A percentile compares a stretch with the other conserved stretches of the same genome.
phyloP scores from a whole-genome alignment of 1,284 basidiomycete species.

The Thecaphora frezii region DNA sequence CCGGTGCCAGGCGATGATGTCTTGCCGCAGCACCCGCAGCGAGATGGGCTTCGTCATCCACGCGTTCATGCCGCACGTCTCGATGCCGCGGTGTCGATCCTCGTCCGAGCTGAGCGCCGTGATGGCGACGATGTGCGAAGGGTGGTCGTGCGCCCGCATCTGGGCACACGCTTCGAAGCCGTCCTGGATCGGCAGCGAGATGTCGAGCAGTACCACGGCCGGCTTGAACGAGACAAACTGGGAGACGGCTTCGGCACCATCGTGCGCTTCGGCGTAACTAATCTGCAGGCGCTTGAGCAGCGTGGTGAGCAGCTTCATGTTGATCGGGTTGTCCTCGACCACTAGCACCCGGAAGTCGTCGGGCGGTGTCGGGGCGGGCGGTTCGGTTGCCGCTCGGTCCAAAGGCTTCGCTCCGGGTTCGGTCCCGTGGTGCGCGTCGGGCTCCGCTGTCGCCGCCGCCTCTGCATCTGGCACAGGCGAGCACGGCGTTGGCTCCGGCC shows the following conservation, averaged over 20 bases:
- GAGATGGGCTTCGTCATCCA: constrained; percentile 49
- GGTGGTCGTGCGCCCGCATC: constrained; percentile 34
- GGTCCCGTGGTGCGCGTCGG: too few relatives aligned
- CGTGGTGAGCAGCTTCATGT: constrained; percentile 43
- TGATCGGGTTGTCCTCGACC: constrained; percentile 53
- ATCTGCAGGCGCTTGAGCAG: constrained; percentile 35
- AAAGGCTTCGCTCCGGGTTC: too few relatives aligned
- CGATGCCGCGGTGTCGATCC: constrained; percentile 37
- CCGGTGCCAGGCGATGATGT: neutral
- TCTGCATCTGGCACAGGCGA: too few relatives aligned
- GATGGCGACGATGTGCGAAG: constrained; percentile 40
- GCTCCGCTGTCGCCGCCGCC: too few relatives aligned
- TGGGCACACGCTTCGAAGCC: constrained; percentile 43
- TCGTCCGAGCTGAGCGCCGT: constrained; percentile 42
- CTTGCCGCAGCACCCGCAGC: constrained; percentile 1
- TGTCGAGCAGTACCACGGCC: constrained; percentile 48
- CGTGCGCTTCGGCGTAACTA: constrained; percentile 34
- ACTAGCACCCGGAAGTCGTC: constrained; percentile 35
- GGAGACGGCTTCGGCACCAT: constrained; percentile 42
- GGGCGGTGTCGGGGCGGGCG: too few relatives aligned
- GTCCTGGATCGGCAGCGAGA: constrained; percentile 51
- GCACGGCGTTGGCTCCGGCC: too few relatives aligned
- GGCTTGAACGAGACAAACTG: constrained; percentile 26
- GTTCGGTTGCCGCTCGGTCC: too few relatives aligned
- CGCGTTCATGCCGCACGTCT: constrained; percentile 41